These are phyloP conservation scores for Exutisphaerella laricina DNA, from an alignment of 2,329 filamentous ascomycete species.

Conservation along the genomic window DNA sequence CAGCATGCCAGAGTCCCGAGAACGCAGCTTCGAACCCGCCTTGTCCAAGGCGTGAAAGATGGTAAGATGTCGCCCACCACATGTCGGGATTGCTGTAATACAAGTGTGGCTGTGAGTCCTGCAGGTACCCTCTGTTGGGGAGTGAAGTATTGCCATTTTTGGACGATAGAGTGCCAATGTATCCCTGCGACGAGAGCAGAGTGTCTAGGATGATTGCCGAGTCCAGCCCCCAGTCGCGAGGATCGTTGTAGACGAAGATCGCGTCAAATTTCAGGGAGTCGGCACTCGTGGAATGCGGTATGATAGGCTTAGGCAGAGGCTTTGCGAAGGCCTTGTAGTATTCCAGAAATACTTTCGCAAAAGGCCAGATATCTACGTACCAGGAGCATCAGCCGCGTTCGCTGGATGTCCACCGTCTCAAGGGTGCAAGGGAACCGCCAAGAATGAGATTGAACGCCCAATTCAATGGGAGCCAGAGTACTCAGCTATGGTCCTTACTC, in stretches of 20 bases:
- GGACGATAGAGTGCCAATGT: slow-evolving; percentile 70
- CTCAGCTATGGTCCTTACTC: too few relatives aligned
- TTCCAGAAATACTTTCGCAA: slow-evolving; percentile 60
- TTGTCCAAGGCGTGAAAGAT: slow-evolving; percentile 80
- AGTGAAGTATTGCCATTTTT: slow-evolving; percentile 62
- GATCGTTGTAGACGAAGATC: slow-evolving; percentile 91
- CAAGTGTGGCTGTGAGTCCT: slow-evolving; percentile 71
- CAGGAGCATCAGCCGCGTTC: too few relatives aligned
- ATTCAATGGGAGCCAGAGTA: too few relatives aligned
- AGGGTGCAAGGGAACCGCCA: too few relatives aligned
- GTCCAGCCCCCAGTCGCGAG: slow-evolving; percentile 91
- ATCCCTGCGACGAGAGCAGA: slow-evolving; percentile 69
- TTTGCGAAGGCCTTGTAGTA: slow-evolving; percentile 56
- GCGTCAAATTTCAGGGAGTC: slow-evolving; percentile 73
- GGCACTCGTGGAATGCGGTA: slow-evolving; percentile 30
- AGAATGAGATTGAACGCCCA: too few relatives aligned
- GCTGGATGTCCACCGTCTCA: too few relatives aligned
- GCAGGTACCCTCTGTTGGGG: slow-evolving; percentile 72
- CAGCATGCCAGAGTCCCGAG: slow-evolving; percentile 68
- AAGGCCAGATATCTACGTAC: slow-evolving; percentile 78
- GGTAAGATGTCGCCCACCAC: slow-evolving; percentile 80
- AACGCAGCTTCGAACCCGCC: slow-evolving; percentile 83
- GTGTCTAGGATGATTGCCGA: slow-evolving; percentile 78
- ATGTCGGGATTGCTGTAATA: slow-evolving; percentile 91
- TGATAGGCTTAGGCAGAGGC: slow-evolving; percentile 51